Evolutionary conservation across 2,329 filamentous ascomycete species (phyloP).

Genomic region (Dactylellina parvicollis): DNA sequence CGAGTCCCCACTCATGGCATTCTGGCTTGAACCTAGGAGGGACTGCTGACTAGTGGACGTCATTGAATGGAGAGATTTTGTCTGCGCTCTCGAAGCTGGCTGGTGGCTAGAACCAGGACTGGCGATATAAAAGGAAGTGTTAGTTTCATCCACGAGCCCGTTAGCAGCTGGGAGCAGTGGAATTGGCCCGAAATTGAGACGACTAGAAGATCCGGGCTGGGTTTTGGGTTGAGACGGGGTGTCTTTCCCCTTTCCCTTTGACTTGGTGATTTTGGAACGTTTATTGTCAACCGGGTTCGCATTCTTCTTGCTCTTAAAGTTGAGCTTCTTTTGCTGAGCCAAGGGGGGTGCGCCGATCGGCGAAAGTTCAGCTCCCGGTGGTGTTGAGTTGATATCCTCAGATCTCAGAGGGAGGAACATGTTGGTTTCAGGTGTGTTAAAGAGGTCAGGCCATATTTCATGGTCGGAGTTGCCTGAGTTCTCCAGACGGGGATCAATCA

Average conservation of each 20-base stretch:
- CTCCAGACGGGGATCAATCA: slow-evolving; percentile 13
- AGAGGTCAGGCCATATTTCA: background rate
- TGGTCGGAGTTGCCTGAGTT: slow-evolving; percentile 16
- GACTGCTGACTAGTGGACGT: too few relatives aligned
- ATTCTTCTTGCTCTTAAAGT: background rate
- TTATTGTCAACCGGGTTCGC: background rate
- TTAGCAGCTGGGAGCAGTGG: too few relatives aligned
- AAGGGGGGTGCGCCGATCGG: background rate
- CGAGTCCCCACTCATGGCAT: slow-evolving; percentile 5
- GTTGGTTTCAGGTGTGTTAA: slow-evolving; percentile 8
- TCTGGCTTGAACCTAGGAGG: background rate
- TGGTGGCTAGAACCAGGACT: too few relatives aligned
- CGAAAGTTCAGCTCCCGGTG: too few relatives aligned
- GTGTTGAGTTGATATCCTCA: background rate
- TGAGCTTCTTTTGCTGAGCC: background rate
- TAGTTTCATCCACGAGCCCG: too few relatives aligned
- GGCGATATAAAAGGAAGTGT: too few relatives aligned
- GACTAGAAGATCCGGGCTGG: too few relatives aligned
- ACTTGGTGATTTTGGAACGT: background rate
- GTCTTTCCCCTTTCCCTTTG: slow-evolving; percentile 2
- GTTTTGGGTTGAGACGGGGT: background rate
- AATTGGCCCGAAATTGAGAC: background rate
- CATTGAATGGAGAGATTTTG: too few relatives aligned
- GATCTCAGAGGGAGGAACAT: slow-evolving; percentile 1
- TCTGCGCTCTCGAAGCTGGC: too few relatives aligned